Percentiles rank a stretch among this genome's conserved stretches.
These are phyloP conservation scores for Aspergillus melleus DNA, from an alignment of 2,329 filamentous ascomycete species.

Conservation along the genomic window DNA sequence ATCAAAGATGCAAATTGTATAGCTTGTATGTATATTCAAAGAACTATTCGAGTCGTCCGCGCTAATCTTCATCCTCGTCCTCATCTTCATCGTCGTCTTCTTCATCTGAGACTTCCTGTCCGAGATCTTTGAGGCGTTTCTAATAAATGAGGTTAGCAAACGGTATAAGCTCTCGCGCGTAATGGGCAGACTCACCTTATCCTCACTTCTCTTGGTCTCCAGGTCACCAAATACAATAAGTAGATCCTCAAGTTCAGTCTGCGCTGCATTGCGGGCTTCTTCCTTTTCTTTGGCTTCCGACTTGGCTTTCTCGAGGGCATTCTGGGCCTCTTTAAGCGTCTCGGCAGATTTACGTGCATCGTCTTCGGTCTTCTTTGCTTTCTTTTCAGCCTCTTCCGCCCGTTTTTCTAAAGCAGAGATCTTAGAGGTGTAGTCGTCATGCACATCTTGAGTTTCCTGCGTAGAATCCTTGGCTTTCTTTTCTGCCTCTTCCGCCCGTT, in stretches of 20 bases:
- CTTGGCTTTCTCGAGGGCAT: slow-evolving; percentile 34
- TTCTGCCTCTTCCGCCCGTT: slow-evolving; percentile 48
- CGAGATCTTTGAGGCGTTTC: slow-evolving; percentile 64
- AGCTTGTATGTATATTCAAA: not conserved
- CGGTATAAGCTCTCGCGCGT: not conserved
- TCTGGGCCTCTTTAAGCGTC: slow-evolving; percentile 53
- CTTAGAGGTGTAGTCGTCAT: slow-evolving; percentile 52
- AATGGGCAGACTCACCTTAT: slow-evolving; percentile 61
- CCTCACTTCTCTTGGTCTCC: slow-evolving; percentile 72
- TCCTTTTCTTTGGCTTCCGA: slow-evolving; percentile 51
- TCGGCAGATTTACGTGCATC: slow-evolving; percentile 40
- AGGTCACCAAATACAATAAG: slow-evolving; percentile 78
- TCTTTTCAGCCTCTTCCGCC: slow-evolving; percentile 41
- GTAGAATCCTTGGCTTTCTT: slow-evolving; percentile 28
- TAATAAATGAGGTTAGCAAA: slow-evolving; percentile 22
- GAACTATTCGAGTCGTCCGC: not conserved
- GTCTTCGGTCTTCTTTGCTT: slow-evolving; percentile 33
- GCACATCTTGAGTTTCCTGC: slow-evolving; percentile 60
- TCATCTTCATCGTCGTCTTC: slow-evolving; percentile 66
- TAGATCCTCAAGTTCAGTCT: slow-evolving; percentile 76
- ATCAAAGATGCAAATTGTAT: not conserved
- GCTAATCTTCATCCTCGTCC: slow-evolving; percentile 33
- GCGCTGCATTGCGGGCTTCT: slow-evolving; percentile 62
- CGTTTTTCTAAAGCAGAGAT: slow-evolving; percentile 51
- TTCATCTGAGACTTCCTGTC: slow-evolving; percentile 72